Evolutionary conservation across 345 rosid species (phyloP), one percentile per base, ranked within the genome.

Genomic region (Eucalyptus cladocalyx): DNA sequence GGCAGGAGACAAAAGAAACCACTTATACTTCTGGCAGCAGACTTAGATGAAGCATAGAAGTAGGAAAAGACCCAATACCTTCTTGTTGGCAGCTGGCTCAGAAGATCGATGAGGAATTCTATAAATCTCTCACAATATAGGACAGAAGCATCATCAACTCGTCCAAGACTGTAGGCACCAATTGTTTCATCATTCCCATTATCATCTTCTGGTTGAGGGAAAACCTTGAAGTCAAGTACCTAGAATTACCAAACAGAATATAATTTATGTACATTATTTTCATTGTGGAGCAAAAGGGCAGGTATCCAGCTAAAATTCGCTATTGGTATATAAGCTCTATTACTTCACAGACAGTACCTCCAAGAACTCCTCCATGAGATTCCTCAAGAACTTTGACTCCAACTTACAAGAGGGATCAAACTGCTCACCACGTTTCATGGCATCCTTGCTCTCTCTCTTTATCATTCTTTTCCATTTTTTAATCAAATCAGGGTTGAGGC

Each of bases 21-120:
- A 76, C 30, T 76, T 37, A 37, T 76, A 19, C 37, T 18, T 76
- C 83, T 37, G 45, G 47, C 47, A 40, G 30, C 83, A 76, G 47
- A 21, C 26, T 76, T 40, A 6, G 83, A 76, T 76, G 83, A 76
- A 16, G 76, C 76, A 14, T 14, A 13, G 54, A 16, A 48, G 62
- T 86, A 86, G 43, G 58, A 83, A 23, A 21, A 62, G 42, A 91
- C 37, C 37, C 43, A 54, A 49, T 93, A 97, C 99, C 99, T 98
- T 93, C 99, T 97, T 40, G 99, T 98, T 56, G 99, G 99, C 90
- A 98, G 95, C 92, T 98, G 99, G 93, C 98, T 98, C 91, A 98
- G 92, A 90, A 98, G 92, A 92, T 98, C 99, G 86, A 98, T 98
- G 89, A 98, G 98, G 94, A 98, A 98, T 90, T 98, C 99, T 94